Evolutionary conservation across 371 early-diverging fungal genomes (phyloP).

Genomic region (Mortierella sp.): DNA sequence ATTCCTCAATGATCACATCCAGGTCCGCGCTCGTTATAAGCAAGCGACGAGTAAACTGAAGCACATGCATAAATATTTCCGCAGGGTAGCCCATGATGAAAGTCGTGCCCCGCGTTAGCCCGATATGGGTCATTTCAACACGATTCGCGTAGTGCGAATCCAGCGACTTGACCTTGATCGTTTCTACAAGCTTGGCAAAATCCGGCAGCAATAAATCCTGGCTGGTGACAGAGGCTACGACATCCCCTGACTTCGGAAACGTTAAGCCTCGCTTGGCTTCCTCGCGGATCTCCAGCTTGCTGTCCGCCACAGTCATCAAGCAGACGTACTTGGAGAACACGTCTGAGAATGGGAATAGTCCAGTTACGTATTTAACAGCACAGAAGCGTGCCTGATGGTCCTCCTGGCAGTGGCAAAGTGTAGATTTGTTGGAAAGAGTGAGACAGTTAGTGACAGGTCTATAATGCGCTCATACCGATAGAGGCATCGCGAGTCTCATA

Average conservation of each 20-base stretch:
- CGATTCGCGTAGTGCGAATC: conserved; percentile 4
- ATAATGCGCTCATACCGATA: no score
- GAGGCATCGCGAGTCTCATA: conserved; percentile 23
- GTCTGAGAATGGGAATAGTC: conserved; percentile 79
- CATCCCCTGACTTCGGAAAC: conserved; percentile 32
- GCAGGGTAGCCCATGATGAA: conserved; percentile 61
- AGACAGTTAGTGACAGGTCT: no score
- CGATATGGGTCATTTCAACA: conserved; percentile 10
- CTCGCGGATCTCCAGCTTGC: conserved; percentile 82
- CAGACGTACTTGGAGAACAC: conserved; percentile 81
- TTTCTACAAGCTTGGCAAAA: conserved; percentile 60
- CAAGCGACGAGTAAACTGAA: conserved; percentile 66
- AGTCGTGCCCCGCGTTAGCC: conserved; percentile 33
- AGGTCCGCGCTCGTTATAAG: conserved; percentile 68
- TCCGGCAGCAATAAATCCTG: conserved; percentile 57
- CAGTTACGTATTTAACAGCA: conserved; percentile 82
- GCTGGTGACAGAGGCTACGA: conserved; percentile 9
- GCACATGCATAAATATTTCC: conserved; percentile 69
- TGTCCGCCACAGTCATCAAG: conserved; percentile 75
- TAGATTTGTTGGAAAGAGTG: no score
- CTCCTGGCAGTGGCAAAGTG: conserved; percentile 42
- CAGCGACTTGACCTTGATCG: conserved; percentile 51
- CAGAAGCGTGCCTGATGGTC: conserved; percentile 70
- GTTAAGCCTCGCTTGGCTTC: conserved; percentile 70
- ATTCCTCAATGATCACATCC: conserved; percentile 61